Conservation (phyloP, 1,139 yeast genomes). For the Saccharomyces hybrid region DNA sequence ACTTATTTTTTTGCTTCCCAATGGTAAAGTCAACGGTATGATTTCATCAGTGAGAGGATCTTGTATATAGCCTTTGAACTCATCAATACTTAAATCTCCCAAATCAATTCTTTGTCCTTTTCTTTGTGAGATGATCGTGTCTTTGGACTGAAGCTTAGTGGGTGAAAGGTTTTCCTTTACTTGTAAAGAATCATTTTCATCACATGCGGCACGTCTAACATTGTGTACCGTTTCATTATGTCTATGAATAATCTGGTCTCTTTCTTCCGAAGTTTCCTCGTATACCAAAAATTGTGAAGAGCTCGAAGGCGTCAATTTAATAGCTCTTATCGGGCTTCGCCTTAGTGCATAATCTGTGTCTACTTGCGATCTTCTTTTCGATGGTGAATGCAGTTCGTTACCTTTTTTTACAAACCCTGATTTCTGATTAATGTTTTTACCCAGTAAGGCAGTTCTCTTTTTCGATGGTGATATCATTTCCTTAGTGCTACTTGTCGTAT, state of each 20-base stretch:
- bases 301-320: not conserved
- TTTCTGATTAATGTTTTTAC: not conserved
- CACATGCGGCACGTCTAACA: constrained; percentile 2
- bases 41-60: constrained; percentile 8
- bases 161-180: constrained; percentile 19
- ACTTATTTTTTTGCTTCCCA: constrained; percentile 6
- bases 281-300: constrained; percentile 11
- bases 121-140: not conserved
- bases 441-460: not conserved
- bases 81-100: constrained; percentile 15
- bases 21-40: constrained; percentile 13
- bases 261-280: constrained; percentile 19
- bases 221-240: constrained; percentile 9
- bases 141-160: constrained; percentile 5
- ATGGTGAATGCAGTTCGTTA: constrained; percentile 6
- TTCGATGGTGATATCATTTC: not conserved
- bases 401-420: not conserved
- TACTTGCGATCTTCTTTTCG: constrained; percentile 10
- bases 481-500: not conserved
- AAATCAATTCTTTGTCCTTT: constrained; percentile 8
- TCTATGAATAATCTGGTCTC: constrained; percentile 12
- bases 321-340: constrained; percentile 13
- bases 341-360: constrained; percentile 12
- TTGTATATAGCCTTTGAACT: constrained; percentile 16
- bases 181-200: constrained; percentile 15